Percentiles rank a stretch among this genome's conserved stretches.
phyloP scores from a whole-genome alignment of 2,329 filamentous ascomycete species.

The Exophiala lecanii-corni region DNA sequence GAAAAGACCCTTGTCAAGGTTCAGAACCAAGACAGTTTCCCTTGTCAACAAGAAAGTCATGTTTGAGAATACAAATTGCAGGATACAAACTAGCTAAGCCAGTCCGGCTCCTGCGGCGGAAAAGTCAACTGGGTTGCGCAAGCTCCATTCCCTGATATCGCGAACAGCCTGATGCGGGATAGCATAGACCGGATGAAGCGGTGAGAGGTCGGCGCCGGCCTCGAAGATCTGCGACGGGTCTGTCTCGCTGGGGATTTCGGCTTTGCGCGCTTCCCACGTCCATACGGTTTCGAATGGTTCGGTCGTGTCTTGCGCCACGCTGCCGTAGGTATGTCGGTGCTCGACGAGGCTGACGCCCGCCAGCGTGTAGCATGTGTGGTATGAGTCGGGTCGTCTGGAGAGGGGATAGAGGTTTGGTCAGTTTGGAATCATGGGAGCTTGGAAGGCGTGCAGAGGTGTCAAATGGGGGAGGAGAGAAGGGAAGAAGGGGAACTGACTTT shows the following conservation, averaged over 20 bases:
- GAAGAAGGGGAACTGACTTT: conserved; percentile 56
- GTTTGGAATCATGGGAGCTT: conserved; percentile 21
- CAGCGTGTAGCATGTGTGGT: conserved; percentile 90
- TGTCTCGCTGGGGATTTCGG: conserved; percentile 44
- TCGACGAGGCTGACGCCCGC: conserved; percentile 79
- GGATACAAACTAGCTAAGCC: too few relatives aligned
- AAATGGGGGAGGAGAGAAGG: too few relatives aligned
- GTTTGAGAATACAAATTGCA: too few relatives aligned
- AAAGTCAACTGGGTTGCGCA: conserved; percentile 55
- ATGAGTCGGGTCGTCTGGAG: conserved; percentile 70
- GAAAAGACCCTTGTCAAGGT: too few relatives aligned
- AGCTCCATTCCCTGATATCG: conserved; percentile 61
- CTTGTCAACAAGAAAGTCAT: too few relatives aligned
- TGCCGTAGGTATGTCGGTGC: conserved; percentile 54
- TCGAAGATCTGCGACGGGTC: conserved; percentile 30
- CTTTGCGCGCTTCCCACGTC: conserved; percentile 36
- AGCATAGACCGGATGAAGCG: conserved; percentile 79
- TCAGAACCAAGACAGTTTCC: too few relatives aligned
- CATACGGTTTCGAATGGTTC: conserved; percentile 35
- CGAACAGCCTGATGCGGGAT: conserved; percentile 68
- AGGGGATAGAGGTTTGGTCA: not conserved
- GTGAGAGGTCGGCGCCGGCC: conserved; percentile 42
- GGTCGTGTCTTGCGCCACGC: conserved; percentile 25
- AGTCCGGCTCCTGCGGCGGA: too few relatives aligned
- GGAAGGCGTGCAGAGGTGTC: too few relatives aligned